Evolutionary conservation across 108 stramenopile genomes (phyloP), one percentile per base, ranked within the genome.

Genomic region (Epithemia pelagica): DNA sequence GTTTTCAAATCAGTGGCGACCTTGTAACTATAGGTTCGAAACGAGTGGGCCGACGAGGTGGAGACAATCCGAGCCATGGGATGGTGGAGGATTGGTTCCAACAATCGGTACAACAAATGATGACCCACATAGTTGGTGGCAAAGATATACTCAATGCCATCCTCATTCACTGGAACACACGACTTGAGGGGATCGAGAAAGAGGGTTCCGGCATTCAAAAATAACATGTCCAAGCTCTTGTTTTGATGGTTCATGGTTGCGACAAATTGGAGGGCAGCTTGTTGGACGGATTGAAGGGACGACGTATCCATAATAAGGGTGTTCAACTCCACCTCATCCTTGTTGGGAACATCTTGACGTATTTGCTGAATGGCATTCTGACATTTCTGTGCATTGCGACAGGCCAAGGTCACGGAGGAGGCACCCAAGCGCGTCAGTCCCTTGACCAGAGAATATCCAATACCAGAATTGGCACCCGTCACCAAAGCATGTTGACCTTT

Each of bases 391-490:
- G 69, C 56, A 61, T 76, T 72, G 0, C 83, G 74, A 73, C 83
- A 85, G 1, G 69, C 78, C 55, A 85, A 61, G 15, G 67, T 70
- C 25, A 85, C 81, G 15, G 54, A 23, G 15, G 37, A 46, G 15
- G 75, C 83, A 21, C 83, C 80, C 51, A 66, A 62, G 18, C 32
- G 30, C 0, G 78, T 64, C 10, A 85, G 64, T 19, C 63, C 60
- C 24, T 57, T 59, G 29, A 80, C 58, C 8, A 79, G 60, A 55
- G 71, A 74, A 52, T 64, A 79, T 54, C 83, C 83, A 32, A 82
- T 77, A 0, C 83, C 83, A 7, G 74, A 76, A 62, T 85, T 85
- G 52, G 70, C 83, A 54, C 83, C 83, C 19, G 83, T 85, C 20
- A 85, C 74, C 32, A 85, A 32, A 0, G 81, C 83, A 18, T 59